Percentiles rank a stretch among this genome's conserved stretches.
phyloP scores from a whole-genome alignment of 1,284 basidiomycete genomes.

The Leccinum pachyderme region DNA sequence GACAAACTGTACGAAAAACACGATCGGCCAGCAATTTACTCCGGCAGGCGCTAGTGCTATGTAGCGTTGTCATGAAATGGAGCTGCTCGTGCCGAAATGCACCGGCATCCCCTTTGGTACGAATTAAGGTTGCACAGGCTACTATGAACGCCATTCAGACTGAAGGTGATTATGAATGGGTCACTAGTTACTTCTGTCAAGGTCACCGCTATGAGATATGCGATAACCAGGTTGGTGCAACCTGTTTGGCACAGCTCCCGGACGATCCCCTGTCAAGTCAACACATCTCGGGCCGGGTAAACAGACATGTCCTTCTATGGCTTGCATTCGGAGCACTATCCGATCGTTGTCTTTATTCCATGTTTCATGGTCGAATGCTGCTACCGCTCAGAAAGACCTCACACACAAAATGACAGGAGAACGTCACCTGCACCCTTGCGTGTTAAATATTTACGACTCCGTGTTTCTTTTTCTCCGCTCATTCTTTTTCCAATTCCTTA shows the following conservation, averaged over 20 bases:
- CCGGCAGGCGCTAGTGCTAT: neutral
- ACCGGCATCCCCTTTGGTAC: conserved; percentile 2
- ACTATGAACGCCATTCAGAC: neutral
- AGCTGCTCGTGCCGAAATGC: conserved; percentile 1
- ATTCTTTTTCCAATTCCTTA: neutral
- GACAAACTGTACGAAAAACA: neutral
- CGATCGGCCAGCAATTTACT: neutral
- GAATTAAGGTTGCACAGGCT: conserved; percentile 12
- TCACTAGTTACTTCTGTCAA: neutral
- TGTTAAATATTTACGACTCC: neutral
- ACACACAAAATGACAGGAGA: conserved; percentile 8
- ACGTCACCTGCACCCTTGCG: neutral
- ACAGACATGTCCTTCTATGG: conserved; percentile 1
- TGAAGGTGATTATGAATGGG: neutral
- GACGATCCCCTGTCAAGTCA: neutral
- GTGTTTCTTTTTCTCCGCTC: neutral
- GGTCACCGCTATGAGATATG: neutral
- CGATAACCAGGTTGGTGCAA: neutral
- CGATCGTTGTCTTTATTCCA: neutral
- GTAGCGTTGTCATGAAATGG: neutral
- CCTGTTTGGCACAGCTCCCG: neutral
- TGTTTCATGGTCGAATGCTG: neutral
- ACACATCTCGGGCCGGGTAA: conserved; percentile 1
- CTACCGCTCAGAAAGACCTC: neutral
- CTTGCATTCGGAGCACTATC: neutral